Evolutionary conservation across 1,139 yeast genomes (phyloP).

Genomic region (Wickerhamomyces sp.): DNA sequence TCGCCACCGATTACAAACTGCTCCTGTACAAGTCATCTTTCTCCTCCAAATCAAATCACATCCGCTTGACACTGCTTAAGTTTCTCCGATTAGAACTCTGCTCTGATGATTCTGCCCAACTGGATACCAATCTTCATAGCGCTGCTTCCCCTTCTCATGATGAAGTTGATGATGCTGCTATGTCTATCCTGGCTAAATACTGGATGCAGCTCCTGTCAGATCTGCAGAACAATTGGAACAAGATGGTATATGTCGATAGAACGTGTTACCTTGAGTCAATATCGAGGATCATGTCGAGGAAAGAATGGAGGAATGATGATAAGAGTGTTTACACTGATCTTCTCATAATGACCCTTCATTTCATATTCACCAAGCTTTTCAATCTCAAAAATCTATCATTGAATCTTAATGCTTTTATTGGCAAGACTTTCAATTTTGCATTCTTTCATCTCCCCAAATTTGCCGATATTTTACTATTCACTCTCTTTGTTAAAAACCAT

Average conservation of each 20-base stretch:
- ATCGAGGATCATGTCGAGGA: constrained; percentile 57
- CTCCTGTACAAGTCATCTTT: constrained; percentile 41
- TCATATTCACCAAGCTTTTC: constrained; percentile 39
- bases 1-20: constrained; percentile 13
- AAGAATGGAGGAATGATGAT: constrained; percentile 50
- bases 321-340: constrained; percentile 26
- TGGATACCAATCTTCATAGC: too few species aligned
- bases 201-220: constrained; percentile 16
- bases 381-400: constrained; percentile 52
- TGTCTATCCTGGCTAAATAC: constrained; percentile 23
- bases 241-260: constrained; percentile 48
- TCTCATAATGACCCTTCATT: constrained; percentile 52
- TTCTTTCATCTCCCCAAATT: constrained; percentile 60
- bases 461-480: constrained; percentile 54
- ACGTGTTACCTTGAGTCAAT: constrained; percentile 72
- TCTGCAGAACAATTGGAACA: constrained; percentile 21
- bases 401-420: constrained; percentile 68
- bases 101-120: neutral
- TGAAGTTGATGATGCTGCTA: constrained; percentile 34
- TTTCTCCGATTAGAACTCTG: constrained; percentile 41
- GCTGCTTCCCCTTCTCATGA: too few species aligned
- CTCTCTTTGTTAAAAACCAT: constrained; percentile 45
- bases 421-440: constrained; percentile 69
- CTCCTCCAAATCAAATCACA: constrained; percentile 56
- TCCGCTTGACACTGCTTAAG: constrained; percentile 63